Evolutionary conservation across 768 basidiomycete genomes (phyloP).

Genomic region (Mycena polygramma): DNA sequence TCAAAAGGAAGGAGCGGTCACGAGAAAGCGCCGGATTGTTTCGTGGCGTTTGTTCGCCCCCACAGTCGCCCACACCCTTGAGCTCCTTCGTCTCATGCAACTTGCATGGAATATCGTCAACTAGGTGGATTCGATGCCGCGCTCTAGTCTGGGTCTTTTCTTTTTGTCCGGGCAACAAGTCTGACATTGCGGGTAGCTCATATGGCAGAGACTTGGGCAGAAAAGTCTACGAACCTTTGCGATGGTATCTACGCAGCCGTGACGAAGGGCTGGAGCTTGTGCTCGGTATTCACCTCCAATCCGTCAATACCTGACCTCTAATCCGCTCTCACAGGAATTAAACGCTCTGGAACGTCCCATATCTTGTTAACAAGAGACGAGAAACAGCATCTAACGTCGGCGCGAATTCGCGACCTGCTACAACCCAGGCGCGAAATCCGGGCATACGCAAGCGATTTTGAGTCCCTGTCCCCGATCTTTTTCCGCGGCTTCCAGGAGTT

Average conservation of each 20-base stretch:
- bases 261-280: conserved; percentile 15
- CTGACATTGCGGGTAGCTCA: background rate
- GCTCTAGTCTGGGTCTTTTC: conserved; percentile 13
- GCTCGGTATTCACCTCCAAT: conserved; percentile 5
- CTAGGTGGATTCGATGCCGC: conserved; percentile 33
- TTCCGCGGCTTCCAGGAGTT: conserved; percentile 16
- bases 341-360: conserved; percentile 27
- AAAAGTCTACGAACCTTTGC: conserved; percentile 9
- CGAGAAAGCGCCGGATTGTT: background rate
- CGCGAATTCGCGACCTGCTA: background rate
- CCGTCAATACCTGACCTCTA: no score
- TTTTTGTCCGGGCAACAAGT: background rate
- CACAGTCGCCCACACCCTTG: background rate
- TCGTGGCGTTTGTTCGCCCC: background rate
- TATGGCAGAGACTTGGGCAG: background rate
- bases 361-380: conserved; percentile 16
- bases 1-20: conserved; percentile 11
- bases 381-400: background rate
- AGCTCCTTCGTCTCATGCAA: conserved; percentile 2
- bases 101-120: conserved; percentile 32
- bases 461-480: conserved; percentile 34
- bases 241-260: background rate
- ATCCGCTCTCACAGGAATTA: conserved; percentile 20
- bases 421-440: background rate
- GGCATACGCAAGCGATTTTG: conserved; percentile 8